A percentile compares a stretch with the other conserved stretches of the same genome.
Conservation (phyloP, 306 rosid genomes). For the Quercus robur region DNA sequence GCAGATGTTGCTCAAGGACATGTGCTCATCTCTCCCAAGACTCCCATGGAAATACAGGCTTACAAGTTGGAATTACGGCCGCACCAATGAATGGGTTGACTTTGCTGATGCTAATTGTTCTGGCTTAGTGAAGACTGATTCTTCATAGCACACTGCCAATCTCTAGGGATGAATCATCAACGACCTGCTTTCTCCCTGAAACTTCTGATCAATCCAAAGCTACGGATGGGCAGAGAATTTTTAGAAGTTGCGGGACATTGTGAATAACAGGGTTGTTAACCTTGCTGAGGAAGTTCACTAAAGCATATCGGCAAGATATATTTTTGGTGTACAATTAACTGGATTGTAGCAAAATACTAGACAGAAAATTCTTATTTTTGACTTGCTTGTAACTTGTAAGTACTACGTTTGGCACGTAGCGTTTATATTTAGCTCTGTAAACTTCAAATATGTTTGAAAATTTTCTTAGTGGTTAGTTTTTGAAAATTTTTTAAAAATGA, state of each 20-base stretch:
- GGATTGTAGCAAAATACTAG: conserved; percentile 8
- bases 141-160: conserved; percentile 6
- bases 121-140: not conserved
- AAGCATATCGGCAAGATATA: not conserved
- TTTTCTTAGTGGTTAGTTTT: not conserved
- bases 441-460: not conserved
- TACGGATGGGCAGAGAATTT: conserved; percentile 16
- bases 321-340: conserved; percentile 24
- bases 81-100: conserved; percentile 26
- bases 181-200: conserved; percentile 10
- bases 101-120: conserved; percentile 21
- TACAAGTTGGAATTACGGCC: conserved; percentile 76
- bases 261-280: conserved; percentile 8
- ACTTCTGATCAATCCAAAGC: conserved; percentile 11
- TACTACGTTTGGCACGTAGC: not conserved
- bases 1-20: conserved; percentile 67
- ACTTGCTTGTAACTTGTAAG: not conserved
- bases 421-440: not conserved
- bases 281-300: conserved; percentile 13
- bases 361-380: conserved; percentile 24
- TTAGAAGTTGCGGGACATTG: not conserved
- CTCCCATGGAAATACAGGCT: conserved; percentile 93
- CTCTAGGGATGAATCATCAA: conserved; percentile 12
- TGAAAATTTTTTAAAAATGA: no score
- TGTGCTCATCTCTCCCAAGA: conserved; percentile 29